Percentiles rank a stretch among this genome's conserved stretches.
These are phyloP conservation scores for Quambalaria eucalypti DNA, from an alignment of 1,284 basidiomycete genomes.

Conservation along the genomic window DNA sequence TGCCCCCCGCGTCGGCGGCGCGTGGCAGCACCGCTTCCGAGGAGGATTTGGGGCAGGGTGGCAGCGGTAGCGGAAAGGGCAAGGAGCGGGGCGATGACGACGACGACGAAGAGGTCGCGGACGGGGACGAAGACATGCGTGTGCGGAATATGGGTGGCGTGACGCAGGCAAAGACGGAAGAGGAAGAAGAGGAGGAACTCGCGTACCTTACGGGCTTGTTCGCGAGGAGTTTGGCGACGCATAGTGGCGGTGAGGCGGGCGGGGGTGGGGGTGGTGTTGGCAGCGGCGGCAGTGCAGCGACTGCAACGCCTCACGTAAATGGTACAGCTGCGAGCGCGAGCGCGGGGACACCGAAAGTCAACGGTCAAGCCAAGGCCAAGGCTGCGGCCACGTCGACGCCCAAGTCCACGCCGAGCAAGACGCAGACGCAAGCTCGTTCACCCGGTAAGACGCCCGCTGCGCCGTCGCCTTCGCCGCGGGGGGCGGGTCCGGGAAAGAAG, in stretches of 20 bases:
- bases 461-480: neutral
- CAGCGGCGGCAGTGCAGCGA: neutral
- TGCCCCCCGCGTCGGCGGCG: constrained; percentile 56
- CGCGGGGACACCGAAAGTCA: neutral
- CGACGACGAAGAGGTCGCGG: constrained; percentile 7
- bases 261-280: neutral
- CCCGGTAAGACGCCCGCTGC: neutral
- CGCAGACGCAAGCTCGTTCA: neutral
- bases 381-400: neutral
- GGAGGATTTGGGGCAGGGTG: constrained; percentile 13
- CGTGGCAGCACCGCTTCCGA: no score
- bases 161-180: constrained; percentile 47
- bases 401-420: neutral
- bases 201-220: constrained; percentile 10
- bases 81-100: constrained; percentile 9
- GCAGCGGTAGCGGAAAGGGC: constrained; percentile 16
- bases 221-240: neutral
- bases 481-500: neutral
- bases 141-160: constrained; percentile 51
- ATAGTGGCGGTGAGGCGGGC: neutral
- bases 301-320: neutral
- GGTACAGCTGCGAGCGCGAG: neutral
- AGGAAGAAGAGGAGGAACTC: constrained; percentile 10
- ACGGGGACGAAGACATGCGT: constrained; percentile 9
- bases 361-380: neutral